A percentile compares a stretch with the other conserved stretches of the same genome.
phyloP scores from a whole-genome alignment of 2,329 filamentous ascomycete species.

The Ambrosiella beaveri region DNA sequence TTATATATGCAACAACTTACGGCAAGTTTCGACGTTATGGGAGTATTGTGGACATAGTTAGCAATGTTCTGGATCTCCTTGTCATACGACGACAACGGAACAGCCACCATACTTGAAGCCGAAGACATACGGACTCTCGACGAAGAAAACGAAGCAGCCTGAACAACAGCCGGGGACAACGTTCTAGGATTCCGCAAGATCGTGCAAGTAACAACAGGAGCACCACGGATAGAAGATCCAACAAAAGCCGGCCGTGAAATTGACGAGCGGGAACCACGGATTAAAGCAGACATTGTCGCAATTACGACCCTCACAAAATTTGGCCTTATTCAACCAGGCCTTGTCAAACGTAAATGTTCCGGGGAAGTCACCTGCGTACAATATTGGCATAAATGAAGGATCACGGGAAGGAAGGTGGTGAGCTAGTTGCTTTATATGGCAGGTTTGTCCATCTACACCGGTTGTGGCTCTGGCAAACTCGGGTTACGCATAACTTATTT shows the following conservation, averaged over 20 bases:
- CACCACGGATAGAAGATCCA: background rate
- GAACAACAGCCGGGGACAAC: background rate
- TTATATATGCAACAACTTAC: constrained; percentile 35
- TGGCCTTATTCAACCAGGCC: too few species aligned
- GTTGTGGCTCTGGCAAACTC: too few species aligned
- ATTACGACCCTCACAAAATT: too few species aligned
- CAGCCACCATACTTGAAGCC: constrained; percentile 31
- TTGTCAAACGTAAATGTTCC: too few species aligned
- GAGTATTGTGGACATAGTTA: constrained; percentile 80
- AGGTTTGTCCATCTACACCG: too few species aligned
- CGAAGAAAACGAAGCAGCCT: constrained; percentile 25
- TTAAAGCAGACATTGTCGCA: background rate
- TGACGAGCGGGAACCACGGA: background rate
- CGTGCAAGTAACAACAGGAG: background rate
- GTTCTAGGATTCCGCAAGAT: background rate
- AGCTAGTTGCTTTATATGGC: too few species aligned
- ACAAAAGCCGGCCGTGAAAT: background rate
- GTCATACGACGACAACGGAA: constrained; percentile 48
- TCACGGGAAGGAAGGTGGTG: too few species aligned
- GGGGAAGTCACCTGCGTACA: too few species aligned
- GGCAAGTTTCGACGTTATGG: constrained; percentile 79
- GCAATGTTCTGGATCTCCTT: constrained; percentile 92
- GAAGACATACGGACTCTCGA: constrained; percentile 17
- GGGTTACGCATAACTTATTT: too few species aligned
- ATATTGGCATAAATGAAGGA: too few species aligned